These are phyloP conservation scores for Phycomyces nitens DNA, from an alignment of 192 early-diverging fungal species.

Conservation along the genomic window DNA sequence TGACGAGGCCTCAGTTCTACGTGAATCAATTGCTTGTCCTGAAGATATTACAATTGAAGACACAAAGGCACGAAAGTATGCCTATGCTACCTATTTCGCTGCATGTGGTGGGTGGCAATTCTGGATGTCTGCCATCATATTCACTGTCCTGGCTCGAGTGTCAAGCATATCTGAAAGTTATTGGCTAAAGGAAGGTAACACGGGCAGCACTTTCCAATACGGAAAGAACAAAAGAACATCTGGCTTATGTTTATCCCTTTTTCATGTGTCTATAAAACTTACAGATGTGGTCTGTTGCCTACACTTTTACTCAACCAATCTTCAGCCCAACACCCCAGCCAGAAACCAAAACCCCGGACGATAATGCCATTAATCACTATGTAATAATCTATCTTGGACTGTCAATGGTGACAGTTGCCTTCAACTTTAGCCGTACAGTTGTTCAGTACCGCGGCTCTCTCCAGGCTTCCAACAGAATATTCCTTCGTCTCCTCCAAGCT, in stretches of 20 bases:
- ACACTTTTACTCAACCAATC: background rate
- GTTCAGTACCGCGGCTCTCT: constrained; percentile 50
- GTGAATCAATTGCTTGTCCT: background rate
- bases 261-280: background rate
- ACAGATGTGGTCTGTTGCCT: constrained; percentile 20
- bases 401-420: constrained; percentile 38
- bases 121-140: constrained; percentile 49
- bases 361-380: constrained; percentile 2
- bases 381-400: constrained; percentile 22
- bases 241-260: background rate
- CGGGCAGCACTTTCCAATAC: background rate
- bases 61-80: constrained; percentile 11
- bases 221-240: background rate
- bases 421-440: constrained; percentile 45
- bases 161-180: constrained; percentile 46
- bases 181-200: constrained; percentile 46
- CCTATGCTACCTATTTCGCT: constrained; percentile 68
- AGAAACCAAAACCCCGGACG: background rate
- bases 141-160: constrained; percentile 38
- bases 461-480: constrained; percentile 51
- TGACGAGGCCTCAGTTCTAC: constrained; percentile 14
- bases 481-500: constrained; percentile 48
- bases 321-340: background rate
- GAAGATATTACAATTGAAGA: background rate
- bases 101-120: constrained; percentile 56